These are phyloP conservation scores for Podaxis carcinomalis DNA, from an alignment of 768 basidiomycete species.

Conservation along the genomic window DNA sequence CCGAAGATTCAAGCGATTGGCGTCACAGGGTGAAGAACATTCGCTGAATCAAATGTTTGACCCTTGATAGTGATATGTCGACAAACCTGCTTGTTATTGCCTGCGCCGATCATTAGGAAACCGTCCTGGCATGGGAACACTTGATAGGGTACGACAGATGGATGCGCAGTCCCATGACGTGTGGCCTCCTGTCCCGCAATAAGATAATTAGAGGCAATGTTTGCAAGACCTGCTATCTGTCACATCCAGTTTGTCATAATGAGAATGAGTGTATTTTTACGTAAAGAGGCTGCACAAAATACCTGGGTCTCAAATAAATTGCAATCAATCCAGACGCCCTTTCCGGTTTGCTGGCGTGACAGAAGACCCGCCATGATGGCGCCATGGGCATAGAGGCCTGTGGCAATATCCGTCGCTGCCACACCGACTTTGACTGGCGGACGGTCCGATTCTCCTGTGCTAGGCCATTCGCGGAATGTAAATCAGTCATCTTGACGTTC, in stretches of 20 bases:
- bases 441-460: constrained; percentile 85
- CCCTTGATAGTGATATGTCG: background rate
- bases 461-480: constrained; percentile 20
- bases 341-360: constrained; percentile 77
- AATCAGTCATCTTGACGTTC: background rate
- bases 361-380: constrained; percentile 89
- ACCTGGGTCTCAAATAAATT: constrained; percentile 93
- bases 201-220: constrained; percentile 92
- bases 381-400: constrained; percentile 86
- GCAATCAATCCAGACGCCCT: constrained; percentile 89
- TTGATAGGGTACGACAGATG: constrained; percentile 92
- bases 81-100: constrained; percentile 78
- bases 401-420: constrained; percentile 86
- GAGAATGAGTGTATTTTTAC: background rate
- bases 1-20: background rate
- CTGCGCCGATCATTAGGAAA: constrained; percentile 91
- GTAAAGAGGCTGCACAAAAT: constrained; percentile 13
- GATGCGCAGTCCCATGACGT: constrained; percentile 90
- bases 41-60: background rate
- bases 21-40: background rate
- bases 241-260: constrained; percentile 1
- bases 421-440: constrained; percentile 94
- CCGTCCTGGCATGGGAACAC: constrained; percentile 85
- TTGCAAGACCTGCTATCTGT: constrained; percentile 85
- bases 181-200: constrained; percentile 79